Percentiles rank a stretch among this genome's conserved stretches.
These are phyloP conservation scores for Tillandsia leiboldiana DNA, from an alignment of 176 grass and related monocot genomes.

Conservation along the genomic window DNA sequence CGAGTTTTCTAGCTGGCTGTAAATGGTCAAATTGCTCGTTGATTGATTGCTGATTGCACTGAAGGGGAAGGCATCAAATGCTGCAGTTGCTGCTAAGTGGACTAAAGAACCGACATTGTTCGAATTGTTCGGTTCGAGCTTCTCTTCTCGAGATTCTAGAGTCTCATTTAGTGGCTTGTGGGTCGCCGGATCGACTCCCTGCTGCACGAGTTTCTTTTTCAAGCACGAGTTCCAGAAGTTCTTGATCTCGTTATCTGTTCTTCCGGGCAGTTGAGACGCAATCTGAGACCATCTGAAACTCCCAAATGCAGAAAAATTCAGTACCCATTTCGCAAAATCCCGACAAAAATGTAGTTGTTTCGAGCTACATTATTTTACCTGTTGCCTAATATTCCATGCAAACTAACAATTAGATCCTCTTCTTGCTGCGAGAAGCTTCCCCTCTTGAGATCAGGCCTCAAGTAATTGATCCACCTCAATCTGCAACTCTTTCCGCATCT, in stretches of 20 bases:
- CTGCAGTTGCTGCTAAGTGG: conserved; percentile 1
- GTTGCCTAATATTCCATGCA: conserved; percentile 71
- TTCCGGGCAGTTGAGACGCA: conserved; percentile 67
- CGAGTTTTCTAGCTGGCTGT: neutral
- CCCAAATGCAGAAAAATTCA: neutral
- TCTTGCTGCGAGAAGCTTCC: conserved; percentile 89
- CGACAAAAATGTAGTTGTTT: neutral
- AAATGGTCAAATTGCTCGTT: conserved; percentile 11
- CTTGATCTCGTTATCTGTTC: conserved; percentile 93
- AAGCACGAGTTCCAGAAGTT: conserved; percentile 92
- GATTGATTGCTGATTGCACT: conserved; percentile 23
- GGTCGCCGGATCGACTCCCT: conserved; percentile 60
- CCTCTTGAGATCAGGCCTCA: conserved; percentile 80
- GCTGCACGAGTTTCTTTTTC: conserved; percentile 81
- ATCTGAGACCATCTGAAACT: conserved; percentile 76
- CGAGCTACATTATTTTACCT: conserved; percentile 25
- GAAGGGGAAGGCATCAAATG: conserved; percentile 66
- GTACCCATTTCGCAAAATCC: neutral
- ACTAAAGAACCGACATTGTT: neutral
- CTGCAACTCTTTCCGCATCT: conserved; percentile 93
- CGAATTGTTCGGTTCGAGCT: neutral
- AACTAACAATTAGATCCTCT: conserved; percentile 64
- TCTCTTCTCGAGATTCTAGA: neutral
- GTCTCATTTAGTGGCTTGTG: conserved; percentile 42
- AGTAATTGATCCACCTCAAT: conserved; percentile 87